Conservation (phyloP, 2,329 filamentous ascomycete genomes). For the Aureobasidium sp. region DNA sequence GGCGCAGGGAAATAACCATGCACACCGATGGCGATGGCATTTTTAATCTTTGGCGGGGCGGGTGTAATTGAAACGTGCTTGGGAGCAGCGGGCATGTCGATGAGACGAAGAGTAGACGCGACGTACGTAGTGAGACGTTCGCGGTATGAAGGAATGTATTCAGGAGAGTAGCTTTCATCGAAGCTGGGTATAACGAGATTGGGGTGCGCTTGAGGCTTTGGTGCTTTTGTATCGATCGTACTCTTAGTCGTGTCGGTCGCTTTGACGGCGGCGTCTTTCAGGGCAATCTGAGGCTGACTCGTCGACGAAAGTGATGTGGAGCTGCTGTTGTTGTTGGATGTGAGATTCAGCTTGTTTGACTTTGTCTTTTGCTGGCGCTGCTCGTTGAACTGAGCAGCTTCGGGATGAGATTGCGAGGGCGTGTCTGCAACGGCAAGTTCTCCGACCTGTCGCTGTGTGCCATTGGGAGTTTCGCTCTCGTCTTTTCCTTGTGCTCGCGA, state of each 20-base stretch:
- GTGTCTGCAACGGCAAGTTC: constrained; percentile 46
- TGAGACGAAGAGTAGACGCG: constrained; percentile 29
- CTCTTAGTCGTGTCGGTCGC: neutral
- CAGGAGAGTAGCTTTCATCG: constrained; percentile 54
- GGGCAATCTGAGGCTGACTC: neutral
- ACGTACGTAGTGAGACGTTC: constrained; percentile 33
- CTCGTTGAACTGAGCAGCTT: constrained; percentile 47
- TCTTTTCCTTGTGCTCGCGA: constrained; percentile 49
- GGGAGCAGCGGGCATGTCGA: constrained; percentile 41
- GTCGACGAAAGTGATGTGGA: neutral
- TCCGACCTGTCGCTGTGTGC: constrained; percentile 47
- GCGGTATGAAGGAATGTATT: constrained; percentile 40
- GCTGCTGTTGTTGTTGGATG: constrained; percentile 17
- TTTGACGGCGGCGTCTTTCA: neutral
- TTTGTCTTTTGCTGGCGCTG: constrained; percentile 25
- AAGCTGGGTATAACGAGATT: constrained; percentile 68
- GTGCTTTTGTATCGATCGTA: neutral
- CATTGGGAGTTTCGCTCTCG: constrained; percentile 45
- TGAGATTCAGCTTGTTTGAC: constrained; percentile 19
- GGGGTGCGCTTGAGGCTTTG: constrained; percentile 23
- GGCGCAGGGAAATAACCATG: constrained; percentile 90
- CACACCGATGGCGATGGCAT: constrained; percentile 85
- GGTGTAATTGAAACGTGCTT: constrained; percentile 64
- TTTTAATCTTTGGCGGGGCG: constrained; percentile 62
- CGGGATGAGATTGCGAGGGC: constrained; percentile 43